Base-by-base conservation (phyloP, 768 basidiomycete species). In the Suillus lakei region DNA sequence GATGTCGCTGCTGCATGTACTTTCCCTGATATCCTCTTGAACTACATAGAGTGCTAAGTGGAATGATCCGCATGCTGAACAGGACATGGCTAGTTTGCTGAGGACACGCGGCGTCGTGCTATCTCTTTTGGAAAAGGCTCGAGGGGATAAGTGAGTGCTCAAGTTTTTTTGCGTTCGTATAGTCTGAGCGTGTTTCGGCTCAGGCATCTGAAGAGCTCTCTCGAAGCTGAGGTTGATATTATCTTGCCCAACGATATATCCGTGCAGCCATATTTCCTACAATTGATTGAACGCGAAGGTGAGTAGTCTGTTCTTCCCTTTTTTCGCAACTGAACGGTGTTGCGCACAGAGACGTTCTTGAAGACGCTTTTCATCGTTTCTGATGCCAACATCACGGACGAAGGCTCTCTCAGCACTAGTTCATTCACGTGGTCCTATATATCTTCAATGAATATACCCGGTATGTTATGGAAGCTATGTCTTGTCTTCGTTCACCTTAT, bases 341-440 rank as follows among this genome's bases (percentile, higher is more conserved):
- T 32, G 13, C 26, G 15, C n/a, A 28, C 70, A 93, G 94, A 85
- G 72, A 71, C 76, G 21, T 83, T 88, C 64, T 77, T 96, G 30
- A 88, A 88, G 71, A 89, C 87, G 0, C 80, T 97, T 6, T 95
- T 94, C 77, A 92, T 93, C 61, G 91, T 93, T 2, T 96, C 95
- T 1, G 84, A 92, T 62, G 91, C 85, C 16, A 78, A 76, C 7
- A 64, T 95, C 9, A 77, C 75, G 0, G 82, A 86, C 60, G 78
- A 84, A 69, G 80, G 78, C 2, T 82, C 82, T 13, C 66, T 81
- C 21, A 79, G 80, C 3, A 75, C 80, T 3, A 62, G 69, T 6
- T 77, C 83, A 15, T 78, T 82, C 2, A 71, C 70, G 30, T 92
- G 88, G 91, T 50, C 79, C 5, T 87, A 86, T 71, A 75, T 71